phyloP scores from a whole-genome alignment of 2,329 filamentous ascomycete genomes.

The Geosmithia morbida region DNA sequence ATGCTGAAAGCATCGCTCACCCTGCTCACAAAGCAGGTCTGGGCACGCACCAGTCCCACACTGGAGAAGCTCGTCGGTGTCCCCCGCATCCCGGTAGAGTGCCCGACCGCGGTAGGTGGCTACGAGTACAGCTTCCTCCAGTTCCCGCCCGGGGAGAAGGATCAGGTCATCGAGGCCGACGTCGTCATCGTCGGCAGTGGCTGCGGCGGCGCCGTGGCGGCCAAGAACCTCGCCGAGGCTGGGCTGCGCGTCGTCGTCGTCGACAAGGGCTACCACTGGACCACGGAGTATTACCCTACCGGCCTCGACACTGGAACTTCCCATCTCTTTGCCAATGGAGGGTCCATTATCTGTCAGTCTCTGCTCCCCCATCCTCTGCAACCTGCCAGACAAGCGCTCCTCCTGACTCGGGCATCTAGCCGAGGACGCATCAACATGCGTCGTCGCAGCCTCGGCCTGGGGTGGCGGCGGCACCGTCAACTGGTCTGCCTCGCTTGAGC shows the following conservation, averaged over 20 bases:
- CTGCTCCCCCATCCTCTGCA: too few species aligned
- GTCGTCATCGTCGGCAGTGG: conserved; percentile 68
- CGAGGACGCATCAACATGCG: conserved; percentile 33
- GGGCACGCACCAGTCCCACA: conserved; percentile 1
- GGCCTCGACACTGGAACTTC: conserved; percentile 2
- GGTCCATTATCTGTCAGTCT: neutral
- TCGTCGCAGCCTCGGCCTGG: conserved; percentile 55
- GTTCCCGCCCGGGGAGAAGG: conserved; percentile 18
- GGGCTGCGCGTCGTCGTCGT: conserved; percentile 57
- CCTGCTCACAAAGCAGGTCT: conserved; percentile 1
- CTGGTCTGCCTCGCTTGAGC: conserved; percentile 47
- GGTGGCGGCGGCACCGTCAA: conserved; percentile 71
- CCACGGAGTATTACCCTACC: conserved; percentile 48
- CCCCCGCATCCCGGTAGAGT: neutral
- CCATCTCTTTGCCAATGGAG: conserved; percentile 1
- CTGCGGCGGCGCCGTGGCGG: conserved; percentile 62
- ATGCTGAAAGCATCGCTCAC: neutral
- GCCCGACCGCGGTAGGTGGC: neutral
- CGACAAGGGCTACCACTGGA: conserved; percentile 60
- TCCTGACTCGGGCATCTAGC: neutral
- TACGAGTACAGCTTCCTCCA: conserved; percentile 32
- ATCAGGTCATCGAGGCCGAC: conserved; percentile 53
- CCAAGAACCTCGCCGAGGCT: conserved; percentile 59
- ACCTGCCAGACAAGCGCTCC: neutral
- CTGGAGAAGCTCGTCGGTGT: neutral